Evolutionary conservation across 495 filamentous ascomycete genomes (phyloP).

Genomic region (Daldinia childiae): DNA sequence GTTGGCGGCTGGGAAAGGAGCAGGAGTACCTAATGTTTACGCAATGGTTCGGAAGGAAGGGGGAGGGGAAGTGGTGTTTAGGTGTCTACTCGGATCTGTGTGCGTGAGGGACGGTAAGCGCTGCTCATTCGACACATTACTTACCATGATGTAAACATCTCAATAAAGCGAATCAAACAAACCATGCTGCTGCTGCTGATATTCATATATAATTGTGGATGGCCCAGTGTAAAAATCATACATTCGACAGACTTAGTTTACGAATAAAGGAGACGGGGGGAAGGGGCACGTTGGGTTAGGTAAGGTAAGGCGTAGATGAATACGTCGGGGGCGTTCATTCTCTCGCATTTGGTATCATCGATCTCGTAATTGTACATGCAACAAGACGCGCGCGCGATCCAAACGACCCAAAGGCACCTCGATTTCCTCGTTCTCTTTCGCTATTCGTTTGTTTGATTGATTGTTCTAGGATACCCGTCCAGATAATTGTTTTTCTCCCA

Average conservation of each 20-base stretch:
- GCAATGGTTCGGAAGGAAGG: not conserved
- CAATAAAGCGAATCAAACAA: not conserved
- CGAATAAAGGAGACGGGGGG: not conserved
- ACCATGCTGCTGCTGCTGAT: not conserved
- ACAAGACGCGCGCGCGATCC: slow-evolving; percentile 22
- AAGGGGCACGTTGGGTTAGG: not conserved
- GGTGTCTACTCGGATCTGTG: not conserved
- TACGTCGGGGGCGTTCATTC: not conserved
- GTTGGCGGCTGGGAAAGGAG: slow-evolving; percentile 5
- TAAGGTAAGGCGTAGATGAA: not conserved
- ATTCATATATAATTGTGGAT: not conserved
- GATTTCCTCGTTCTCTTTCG: not conserved
- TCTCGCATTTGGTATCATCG: slow-evolving; percentile 32
- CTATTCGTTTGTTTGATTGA: not conserved
- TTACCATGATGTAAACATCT: not conserved
- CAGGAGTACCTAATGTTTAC: slow-evolving; percentile 5
- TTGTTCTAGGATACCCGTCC: not conserved
- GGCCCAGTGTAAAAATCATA: too few relatives aligned
- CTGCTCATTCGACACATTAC: not conserved
- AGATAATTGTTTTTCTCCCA: not conserved
- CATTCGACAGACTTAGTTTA: too few relatives aligned
- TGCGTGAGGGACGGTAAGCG: not conserved
- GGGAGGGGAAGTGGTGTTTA: not conserved
- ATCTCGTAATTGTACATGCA: slow-evolving; percentile 31
- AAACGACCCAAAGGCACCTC: slow-evolving; percentile 17